Base-by-base conservation (phyloP, 371 early-diverging fungal genomes). In the Zancudomyces culisetae region DNA sequence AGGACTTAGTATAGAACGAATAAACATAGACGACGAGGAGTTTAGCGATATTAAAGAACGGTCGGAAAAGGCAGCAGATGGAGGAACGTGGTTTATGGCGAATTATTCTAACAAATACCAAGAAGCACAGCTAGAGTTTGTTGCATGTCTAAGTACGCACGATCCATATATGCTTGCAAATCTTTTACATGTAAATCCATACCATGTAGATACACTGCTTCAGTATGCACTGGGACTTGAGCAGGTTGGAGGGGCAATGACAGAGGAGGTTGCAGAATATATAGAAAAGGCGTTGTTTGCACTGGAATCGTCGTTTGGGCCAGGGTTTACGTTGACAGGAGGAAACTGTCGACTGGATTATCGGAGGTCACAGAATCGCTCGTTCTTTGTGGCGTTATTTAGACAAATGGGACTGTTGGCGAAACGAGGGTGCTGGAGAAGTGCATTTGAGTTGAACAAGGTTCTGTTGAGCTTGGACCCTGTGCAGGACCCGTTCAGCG, bases 341-440 rank as follows among this genome's bases (percentile, higher is more conserved):
- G 89, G 89, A 26, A 68, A 66, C 29, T 77, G 71, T 2, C 68
- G 87, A 26, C 53, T 92, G 42, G 70, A 76, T 15, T 92, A 80
- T 56, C 57, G 71, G 45, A 69, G 72, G 3, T 69, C 79, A 23
- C 87, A 90, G 67, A 90, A 88, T 60, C 68, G 84, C 52, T 71
- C 86, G 3, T 79, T 91, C 63, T 87, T 82, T 58, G 56, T 90
- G 46, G 85, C 86, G 2, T 55, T 92, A 21, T 84, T 80, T 55
- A 71, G 87, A 12, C 90, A 91, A 42, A 75, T 89, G 43, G 78
- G 80, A 59, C 85, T 80, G 58, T 55, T 89, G 54, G 71, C 81
- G n/a, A 74, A 89, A 21, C 73, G 81, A 45, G 91, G 93, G 4
- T 90, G 91, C 66, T 92, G 93, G 93, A 63, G 86, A 39, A 90